phyloP scores from a whole-genome alignment of 805 yeast genomes.

The Vanderwaltozyma yarrowii region DNA sequence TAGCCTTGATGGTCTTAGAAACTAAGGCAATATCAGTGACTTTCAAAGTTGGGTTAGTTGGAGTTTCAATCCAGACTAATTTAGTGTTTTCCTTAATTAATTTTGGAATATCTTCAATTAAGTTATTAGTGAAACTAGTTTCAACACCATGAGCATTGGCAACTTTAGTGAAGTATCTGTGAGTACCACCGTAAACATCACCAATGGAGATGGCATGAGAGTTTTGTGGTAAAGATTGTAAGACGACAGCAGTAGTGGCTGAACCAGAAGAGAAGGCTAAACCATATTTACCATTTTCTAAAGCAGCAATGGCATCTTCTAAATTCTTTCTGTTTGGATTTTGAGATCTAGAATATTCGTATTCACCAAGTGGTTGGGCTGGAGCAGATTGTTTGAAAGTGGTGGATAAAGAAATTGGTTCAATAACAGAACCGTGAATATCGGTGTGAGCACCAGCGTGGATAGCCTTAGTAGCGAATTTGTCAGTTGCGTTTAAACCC shows the following conservation, averaged over 20 bases:
- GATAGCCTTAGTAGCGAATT: constrained; percentile 71
- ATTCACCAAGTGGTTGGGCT: constrained; percentile 63
- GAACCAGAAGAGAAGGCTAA: constrained; percentile 80
- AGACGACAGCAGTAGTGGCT: constrained; percentile 67
- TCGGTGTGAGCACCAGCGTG: constrained; percentile 76
- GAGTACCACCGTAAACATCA: constrained; percentile 89
- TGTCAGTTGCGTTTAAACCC: constrained; percentile 19
- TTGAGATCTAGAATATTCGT: constrained; percentile 76
- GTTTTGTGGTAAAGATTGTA: constrained; percentile 63
- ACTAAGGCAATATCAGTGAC: constrained; percentile 66
- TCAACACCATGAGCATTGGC: constrained; percentile 70
- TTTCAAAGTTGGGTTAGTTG: constrained; percentile 78
- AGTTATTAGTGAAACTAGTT: constrained; percentile 55
- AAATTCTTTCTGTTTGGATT: constrained; percentile 81
- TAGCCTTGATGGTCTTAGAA: constrained; percentile 41
- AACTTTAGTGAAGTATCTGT: constrained; percentile 80
- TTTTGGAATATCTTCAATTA: constrained; percentile 46
- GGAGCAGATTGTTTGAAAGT: constrained; percentile 78
- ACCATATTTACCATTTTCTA: constrained; percentile 67
- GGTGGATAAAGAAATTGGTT: constrained; percentile 73
- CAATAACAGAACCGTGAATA: constrained; percentile 76
- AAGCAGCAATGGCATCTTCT: constrained; percentile 67
- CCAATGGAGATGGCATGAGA: constrained; percentile 71
- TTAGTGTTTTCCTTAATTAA: constrained; percentile 53
- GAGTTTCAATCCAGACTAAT: constrained; percentile 81